Base-by-base conservation (phyloP, 371 early-diverging fungal genomes). In the Chytridiales sp. region DNA sequence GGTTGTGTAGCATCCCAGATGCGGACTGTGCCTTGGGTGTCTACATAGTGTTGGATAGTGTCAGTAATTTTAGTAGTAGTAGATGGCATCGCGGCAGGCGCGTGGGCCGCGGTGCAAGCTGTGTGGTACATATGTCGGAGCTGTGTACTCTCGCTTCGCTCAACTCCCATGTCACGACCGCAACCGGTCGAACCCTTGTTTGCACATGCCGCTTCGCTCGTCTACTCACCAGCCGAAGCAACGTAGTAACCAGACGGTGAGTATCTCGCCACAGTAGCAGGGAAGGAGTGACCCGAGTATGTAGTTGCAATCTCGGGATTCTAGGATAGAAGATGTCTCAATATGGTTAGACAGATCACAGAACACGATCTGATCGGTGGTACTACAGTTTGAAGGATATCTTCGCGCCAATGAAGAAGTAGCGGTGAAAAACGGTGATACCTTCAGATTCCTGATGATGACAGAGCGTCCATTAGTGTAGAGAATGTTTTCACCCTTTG, bases 221-320 rank as follows among this genome's bases (percentile, higher is more conserved):
- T n/a, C n/a, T n/a, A n/a, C n/a, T 19, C 76, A 92, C 91, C 95
- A 69, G 90, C 97, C 29, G 95, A 93, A 1, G 96, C 95, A 56
- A 94, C 87, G 75, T 97, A 98, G 75, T 83, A 94, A 36, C 98
- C 96, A 54, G 89, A 87, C 0, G 97, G 95, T 30, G 95, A 83
- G 67, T 87, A 95, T 42, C 88, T 78, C 13, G 96, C 96, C 15
- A 93, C 95, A 5, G 92, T 93, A 3, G 89, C 80, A 43, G 80
- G 74, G 35, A 78, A 69, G 17, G 82, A 78, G 67, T 97, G 98
- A 13, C 87, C 90, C 2, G 85, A 81, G 73, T 95, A 97, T 67
- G 92, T 92, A 6, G 80, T 84, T 29, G 92, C 86, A 47, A 91
- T 72, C 34, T 74, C 75, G 1, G 94, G 97, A 65, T 93, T 80